These are phyloP conservation scores for Ascoidea asiatica DNA, from an alignment of 805 yeast genomes.

Conservation along the genomic window DNA sequence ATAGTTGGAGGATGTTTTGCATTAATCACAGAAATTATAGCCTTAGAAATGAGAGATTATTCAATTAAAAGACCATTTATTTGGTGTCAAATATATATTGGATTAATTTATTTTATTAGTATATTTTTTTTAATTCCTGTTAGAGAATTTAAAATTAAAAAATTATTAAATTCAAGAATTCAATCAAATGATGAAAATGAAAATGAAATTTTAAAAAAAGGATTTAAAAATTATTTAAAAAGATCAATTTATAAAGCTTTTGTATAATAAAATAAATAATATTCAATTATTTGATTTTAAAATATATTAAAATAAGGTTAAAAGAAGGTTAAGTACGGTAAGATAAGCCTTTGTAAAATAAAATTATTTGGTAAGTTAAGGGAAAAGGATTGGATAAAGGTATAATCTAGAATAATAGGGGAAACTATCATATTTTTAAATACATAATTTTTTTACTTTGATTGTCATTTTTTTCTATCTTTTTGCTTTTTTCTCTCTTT, in stretches of 20 bases:
- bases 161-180: conserved; percentile 3
- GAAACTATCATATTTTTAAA: background rate
- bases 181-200: background rate
- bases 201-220: background rate
- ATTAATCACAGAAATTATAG: conserved; percentile 40
- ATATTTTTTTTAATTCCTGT: conserved; percentile 19
- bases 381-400: too few relatives aligned
- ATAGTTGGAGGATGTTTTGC: conserved; percentile 18
- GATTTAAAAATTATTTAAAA: background rate
- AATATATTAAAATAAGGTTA: too few relatives aligned
- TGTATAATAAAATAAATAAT: background rate
- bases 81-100: conserved; percentile 27
- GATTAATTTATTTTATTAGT: conserved; percentile 19
- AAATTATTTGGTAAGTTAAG: background rate
- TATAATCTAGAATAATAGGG: background rate
- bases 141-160: conserved; percentile 22
- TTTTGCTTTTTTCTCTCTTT: background rate
- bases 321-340: too few relatives aligned
- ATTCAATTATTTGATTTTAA: too few relatives aligned
- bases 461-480: background rate
- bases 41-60: conserved; percentile 30
- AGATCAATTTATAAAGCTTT: conserved; percentile 2
- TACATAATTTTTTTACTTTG: background rate
- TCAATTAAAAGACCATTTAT: conserved; percentile 18
- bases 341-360: background rate